phyloP scores from a whole-genome alignment of 495 filamentous ascomycete genomes.

The Daldinia bambusicola region DNA sequence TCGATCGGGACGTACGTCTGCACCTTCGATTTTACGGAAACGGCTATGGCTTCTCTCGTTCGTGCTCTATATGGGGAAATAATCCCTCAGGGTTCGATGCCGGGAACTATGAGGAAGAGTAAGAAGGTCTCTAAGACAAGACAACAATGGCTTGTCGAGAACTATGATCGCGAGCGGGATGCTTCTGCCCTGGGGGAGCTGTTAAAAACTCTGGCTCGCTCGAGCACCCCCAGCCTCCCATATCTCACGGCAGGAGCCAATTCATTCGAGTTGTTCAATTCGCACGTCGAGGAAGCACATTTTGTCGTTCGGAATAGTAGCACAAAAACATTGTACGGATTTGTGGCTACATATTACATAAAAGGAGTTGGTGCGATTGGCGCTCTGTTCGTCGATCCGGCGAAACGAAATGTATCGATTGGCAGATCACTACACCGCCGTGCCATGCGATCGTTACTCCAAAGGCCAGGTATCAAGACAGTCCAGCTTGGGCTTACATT shows the following conservation, averaged over 20 bases:
- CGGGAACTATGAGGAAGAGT: constrained; percentile 83
- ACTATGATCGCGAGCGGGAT: constrained; percentile 81
- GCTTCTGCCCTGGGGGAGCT: constrained; percentile 73
- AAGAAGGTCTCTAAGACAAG: constrained; percentile 81
- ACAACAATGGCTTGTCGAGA: constrained; percentile 91
- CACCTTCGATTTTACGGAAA: constrained; percentile 94
- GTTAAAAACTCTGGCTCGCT: constrained; percentile 68
- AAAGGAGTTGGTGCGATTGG: constrained; percentile 80
- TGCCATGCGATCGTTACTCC: constrained; percentile 74
- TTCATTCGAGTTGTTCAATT: constrained; percentile 75
- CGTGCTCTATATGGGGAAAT: constrained; percentile 83
- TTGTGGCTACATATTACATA: constrained; percentile 86
- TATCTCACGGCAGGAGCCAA: constrained; percentile 74
- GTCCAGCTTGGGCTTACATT: constrained; percentile 83
- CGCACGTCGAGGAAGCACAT: constrained; percentile 77
- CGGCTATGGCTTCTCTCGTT: constrained; percentile 82
- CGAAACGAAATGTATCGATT: constrained; percentile 84
- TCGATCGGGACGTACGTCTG: constrained; percentile 88
- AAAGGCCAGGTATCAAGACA: constrained; percentile 71
- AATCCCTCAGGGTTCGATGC: constrained; percentile 74
- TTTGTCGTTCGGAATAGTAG: constrained; percentile 92
- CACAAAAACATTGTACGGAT: constrained; percentile 86
- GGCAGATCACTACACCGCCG: constrained; percentile 85
- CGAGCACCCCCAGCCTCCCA: constrained; percentile 66
- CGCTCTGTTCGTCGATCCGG: constrained; percentile 83